Conservation (phyloP, 495 filamentous ascomycete species). For the Parathielavia appendiculata region DNA sequence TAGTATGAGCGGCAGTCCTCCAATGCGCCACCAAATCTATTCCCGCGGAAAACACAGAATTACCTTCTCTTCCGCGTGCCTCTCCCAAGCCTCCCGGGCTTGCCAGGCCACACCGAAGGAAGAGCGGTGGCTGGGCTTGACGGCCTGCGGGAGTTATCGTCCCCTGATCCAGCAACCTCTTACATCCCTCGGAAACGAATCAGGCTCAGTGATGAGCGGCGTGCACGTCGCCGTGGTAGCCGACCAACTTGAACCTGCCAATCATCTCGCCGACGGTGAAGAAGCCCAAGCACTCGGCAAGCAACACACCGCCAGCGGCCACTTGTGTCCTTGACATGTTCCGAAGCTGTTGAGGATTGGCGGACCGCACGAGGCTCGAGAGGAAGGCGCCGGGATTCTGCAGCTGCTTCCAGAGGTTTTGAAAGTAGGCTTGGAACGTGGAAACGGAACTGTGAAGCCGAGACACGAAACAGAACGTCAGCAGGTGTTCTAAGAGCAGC, state of each 20-base stretch:
- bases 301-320: conserved; percentile 64
- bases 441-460: conserved; percentile 55
- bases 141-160: not conserved
- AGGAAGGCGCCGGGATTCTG: conserved; percentile 57
- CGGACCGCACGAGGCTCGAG: conserved; percentile 34
- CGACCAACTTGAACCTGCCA: conserved; percentile 86
- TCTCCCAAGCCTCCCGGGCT: conserved; percentile 2
- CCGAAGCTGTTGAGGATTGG: conserved; percentile 58
- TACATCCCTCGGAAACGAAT: not conserved
- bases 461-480: conserved; percentile 23
- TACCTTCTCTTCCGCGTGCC: conserved; percentile 1
- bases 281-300: conserved; percentile 88
- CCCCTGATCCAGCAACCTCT: conserved; percentile 9
- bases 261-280: conserved; percentile 98
- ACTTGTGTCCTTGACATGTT: conserved; percentile 65
- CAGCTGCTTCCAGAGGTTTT: conserved; percentile 60
- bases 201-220: conserved; percentile 55
- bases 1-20: conserved; percentile 18
- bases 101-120: conserved; percentile 7
- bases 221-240: conserved; percentile 68
- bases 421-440: conserved; percentile 84
- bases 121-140: not conserved
- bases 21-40: conserved; percentile 25
- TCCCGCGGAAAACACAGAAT: conserved; percentile 12
- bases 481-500: conserved; percentile 7